A percentile compares a stretch with the other conserved stretches of the same genome.
These are phyloP conservation scores for Tuber brumale DNA, from an alignment of 495 filamentous ascomycete species.

Conservation along the genomic window DNA sequence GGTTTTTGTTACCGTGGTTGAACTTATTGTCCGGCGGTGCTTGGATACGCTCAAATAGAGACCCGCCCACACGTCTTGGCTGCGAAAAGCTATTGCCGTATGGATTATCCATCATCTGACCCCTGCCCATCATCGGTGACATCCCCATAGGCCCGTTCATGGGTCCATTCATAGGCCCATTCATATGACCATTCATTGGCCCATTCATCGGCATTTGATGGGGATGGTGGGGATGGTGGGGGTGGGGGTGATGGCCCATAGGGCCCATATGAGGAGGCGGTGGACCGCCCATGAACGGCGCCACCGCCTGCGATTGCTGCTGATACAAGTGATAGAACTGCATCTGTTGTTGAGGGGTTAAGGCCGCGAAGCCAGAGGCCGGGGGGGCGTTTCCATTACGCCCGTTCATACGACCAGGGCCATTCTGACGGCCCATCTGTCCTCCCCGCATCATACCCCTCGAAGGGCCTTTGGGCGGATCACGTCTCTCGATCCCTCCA, in stretches of 20 bases:
- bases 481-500: conserved; percentile 66
- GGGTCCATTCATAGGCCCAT: conserved; percentile 25
- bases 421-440: conserved; percentile 45
- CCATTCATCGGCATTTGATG: conserved; percentile 33
- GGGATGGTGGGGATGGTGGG: not conserved
- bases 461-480: conserved; percentile 62
- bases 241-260: conserved; percentile 15
- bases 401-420: conserved; percentile 43
- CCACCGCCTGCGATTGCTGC: conserved; percentile 83
- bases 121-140: conserved; percentile 30
- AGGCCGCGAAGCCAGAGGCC: conserved; percentile 33
- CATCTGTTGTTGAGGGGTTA: conserved; percentile 65
- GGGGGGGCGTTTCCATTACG: conserved; percentile 26
- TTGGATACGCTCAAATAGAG: conserved; percentile 70
- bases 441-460: conserved; percentile 47
- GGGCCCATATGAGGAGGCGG: conserved; percentile 28
- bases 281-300: conserved; percentile 49
- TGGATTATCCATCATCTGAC: conserved; percentile 40
- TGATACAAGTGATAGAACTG: conserved; percentile 78
- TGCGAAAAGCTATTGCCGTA: conserved; percentile 39
- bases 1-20: conserved; percentile 3
- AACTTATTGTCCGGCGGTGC: conserved; percentile 42
- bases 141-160: conserved; percentile 24
- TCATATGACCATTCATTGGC: conserved; percentile 26
- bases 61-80: conserved; percentile 44